phyloP scores from a whole-genome alignment of 2,329 filamentous ascomycete genomes.

The Penicillium sclerotigenum region DNA sequence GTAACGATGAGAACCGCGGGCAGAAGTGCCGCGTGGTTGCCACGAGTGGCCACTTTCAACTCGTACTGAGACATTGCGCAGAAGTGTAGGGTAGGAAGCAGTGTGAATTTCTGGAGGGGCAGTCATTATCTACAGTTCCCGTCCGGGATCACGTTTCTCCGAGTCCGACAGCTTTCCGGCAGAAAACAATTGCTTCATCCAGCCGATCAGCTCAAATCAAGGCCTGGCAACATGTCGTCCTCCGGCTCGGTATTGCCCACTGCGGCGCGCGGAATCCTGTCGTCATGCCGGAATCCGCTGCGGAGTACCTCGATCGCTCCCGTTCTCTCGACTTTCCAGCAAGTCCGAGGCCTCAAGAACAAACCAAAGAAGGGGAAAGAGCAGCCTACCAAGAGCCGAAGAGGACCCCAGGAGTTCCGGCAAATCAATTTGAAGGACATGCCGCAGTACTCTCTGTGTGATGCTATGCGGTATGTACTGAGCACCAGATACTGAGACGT shows the following conservation, averaged over 20 bases:
- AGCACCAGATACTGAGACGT: background rate
- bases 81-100: conserved; percentile 1
- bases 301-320: conserved; percentile 32
- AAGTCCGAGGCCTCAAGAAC: conserved; percentile 38
- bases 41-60: conserved; percentile 40
- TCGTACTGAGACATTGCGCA: conserved; percentile 33
- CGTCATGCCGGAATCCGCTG: conserved; percentile 32
- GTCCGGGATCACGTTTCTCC: conserved; percentile 34
- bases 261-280: conserved; percentile 34
- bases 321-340: conserved; percentile 32
- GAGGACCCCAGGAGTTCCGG: conserved; percentile 64
- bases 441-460: conserved; percentile 76
- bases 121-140: conserved; percentile 21
- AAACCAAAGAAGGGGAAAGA: conserved; percentile 47
- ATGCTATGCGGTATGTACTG: conserved; percentile 72
- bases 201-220: conserved; percentile 12
- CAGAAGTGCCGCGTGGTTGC: conserved; percentile 41
- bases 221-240: conserved; percentile 33
- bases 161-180: conserved; percentile 29
- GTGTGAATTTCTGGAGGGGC: conserved; percentile 24
- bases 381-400: conserved; percentile 61
- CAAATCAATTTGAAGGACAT: conserved; percentile 61
- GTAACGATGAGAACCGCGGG: conserved; percentile 42
- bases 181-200: conserved; percentile 34
- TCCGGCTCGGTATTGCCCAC: conserved; percentile 34